Percentiles rank a stretch among this genome's conserved stretches.
phyloP scores from a whole-genome alignment of 2,329 filamentous ascomycete genomes.

The Hypomyces perniciosus region DNA sequence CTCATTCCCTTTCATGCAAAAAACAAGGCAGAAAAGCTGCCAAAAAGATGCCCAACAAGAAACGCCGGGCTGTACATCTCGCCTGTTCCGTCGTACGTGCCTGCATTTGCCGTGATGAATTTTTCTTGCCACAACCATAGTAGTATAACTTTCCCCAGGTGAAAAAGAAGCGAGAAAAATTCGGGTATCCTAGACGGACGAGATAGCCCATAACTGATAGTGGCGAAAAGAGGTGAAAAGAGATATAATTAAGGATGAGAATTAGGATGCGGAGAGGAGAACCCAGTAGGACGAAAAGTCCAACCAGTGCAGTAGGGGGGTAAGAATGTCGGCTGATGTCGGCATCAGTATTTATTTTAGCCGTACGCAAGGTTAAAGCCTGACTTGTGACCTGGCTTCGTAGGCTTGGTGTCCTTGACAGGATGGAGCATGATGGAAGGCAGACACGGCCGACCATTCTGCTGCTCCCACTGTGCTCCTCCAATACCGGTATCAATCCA shows the following conservation, averaged over 20 bases:
- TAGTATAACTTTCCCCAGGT: slow-evolving; percentile 15
- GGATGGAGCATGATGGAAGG: slow-evolving; percentile 55
- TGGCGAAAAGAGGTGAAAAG: background rate
- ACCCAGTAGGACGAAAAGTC: background rate
- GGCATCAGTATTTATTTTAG: slow-evolving; percentile 17
- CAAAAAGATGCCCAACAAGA: slow-evolving; percentile 11
- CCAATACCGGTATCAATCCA: slow-evolving; percentile 51
- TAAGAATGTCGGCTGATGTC: background rate
- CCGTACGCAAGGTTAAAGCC: slow-evolving; percentile 34
- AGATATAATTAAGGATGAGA: background rate
- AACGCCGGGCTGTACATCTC: slow-evolving; percentile 23
- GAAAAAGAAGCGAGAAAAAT: slow-evolving; percentile 3
- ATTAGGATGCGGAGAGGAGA: background rate
- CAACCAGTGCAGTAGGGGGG: background rate
- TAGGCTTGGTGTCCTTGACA: slow-evolving; percentile 52
- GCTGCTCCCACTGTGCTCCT: slow-evolving; percentile 49
- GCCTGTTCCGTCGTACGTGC: slow-evolving; percentile 14
- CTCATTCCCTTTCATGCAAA: slow-evolving; percentile 4
- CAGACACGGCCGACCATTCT: slow-evolving; percentile 51
- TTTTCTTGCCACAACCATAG: slow-evolving; percentile 13
- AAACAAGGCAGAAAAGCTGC: background rate
- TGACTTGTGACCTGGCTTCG: slow-evolving; percentile 36
- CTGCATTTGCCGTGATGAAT: slow-evolving; percentile 16
- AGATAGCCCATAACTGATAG: background rate
- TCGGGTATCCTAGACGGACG: slow-evolving; percentile 8